phyloP scores from a whole-genome alignment of 2,329 filamentous ascomycete genomes.

The Trichoderma atroviride region DNA sequence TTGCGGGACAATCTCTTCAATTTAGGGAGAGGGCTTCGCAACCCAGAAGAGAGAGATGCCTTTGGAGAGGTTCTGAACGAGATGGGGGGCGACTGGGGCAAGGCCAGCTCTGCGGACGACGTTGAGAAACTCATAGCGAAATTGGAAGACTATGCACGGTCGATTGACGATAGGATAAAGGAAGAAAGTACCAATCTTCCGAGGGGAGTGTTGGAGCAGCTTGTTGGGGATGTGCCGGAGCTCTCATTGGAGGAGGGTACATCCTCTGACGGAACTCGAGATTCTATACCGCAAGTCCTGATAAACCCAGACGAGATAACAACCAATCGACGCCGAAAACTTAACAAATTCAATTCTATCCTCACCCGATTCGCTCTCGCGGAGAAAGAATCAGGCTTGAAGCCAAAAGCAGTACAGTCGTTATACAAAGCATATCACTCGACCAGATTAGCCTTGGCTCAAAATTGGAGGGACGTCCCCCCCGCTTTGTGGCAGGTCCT shows the following conservation, averaged over 20 bases:
- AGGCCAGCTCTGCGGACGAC: constrained; percentile 39
- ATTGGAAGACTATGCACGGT: constrained; percentile 41
- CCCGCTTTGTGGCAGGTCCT: constrained; percentile 63
- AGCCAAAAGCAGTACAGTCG: constrained; percentile 42
- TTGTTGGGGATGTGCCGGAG: constrained; percentile 37
- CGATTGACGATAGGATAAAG: constrained; percentile 42
- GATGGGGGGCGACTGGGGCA: constrained; percentile 38
- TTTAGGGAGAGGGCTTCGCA: constrained; percentile 44
- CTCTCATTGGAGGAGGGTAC: constrained; percentile 32
- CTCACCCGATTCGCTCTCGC: constrained; percentile 36
- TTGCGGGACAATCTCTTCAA: constrained; percentile 43
- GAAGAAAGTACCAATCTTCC: constrained; percentile 38
- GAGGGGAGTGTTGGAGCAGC: constrained; percentile 38
- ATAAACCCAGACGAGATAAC: constrained; percentile 44
- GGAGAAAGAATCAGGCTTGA: constrained; percentile 36
- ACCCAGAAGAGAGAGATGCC: constrained; percentile 39
- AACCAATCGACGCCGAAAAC: constrained; percentile 43
- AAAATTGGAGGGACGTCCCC: constrained; percentile 59
- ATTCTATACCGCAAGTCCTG: constrained; percentile 36
- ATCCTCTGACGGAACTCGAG: background rate
- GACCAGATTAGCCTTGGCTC: constrained; percentile 48
- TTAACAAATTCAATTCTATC: constrained; percentile 42
- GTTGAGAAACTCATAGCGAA: constrained; percentile 41
- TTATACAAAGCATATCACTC: constrained; percentile 56
- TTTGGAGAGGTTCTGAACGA: constrained; percentile 43